These are phyloP conservation scores for Xylaria sp. DNA, from an alignment of 2,329 filamentous ascomycete species.

Conservation along the genomic window DNA sequence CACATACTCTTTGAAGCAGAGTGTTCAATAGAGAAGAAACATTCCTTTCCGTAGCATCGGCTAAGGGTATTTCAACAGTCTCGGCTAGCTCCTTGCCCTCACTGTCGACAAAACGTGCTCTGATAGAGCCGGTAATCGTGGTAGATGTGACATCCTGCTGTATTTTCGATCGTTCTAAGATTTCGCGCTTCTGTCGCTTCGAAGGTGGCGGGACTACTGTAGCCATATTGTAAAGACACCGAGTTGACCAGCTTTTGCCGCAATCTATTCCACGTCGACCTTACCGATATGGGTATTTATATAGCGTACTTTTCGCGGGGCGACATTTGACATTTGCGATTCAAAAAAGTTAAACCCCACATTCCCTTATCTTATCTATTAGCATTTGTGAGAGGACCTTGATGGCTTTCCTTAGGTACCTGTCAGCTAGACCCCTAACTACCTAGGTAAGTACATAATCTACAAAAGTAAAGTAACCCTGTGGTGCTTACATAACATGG, in stretches of 20 bases:
- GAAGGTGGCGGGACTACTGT: slow-evolving; percentile 85
- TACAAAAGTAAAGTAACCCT: no score
- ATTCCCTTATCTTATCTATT: slow-evolving; percentile 44
- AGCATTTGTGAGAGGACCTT: slow-evolving; percentile 23
- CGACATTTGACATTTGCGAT: slow-evolving; percentile 17
- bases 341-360: slow-evolving; percentile 40
- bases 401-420: slow-evolving; percentile 15
- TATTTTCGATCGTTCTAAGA: slow-evolving; percentile 73
- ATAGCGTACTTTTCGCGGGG: slow-evolving; percentile 36
- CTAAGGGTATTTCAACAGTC: slow-evolving; percentile 78
- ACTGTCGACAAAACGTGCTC: slow-evolving; percentile 88
- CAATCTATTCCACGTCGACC: slow-evolving; percentile 4
- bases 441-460: no score
- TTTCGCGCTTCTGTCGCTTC: slow-evolving; percentile 85
- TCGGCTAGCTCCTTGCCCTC: slow-evolving; percentile 77
- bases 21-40: slow-evolving; percentile 88
- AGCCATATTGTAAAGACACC: slow-evolving; percentile 68
- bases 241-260: background rate
- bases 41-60: slow-evolving; percentile 88
- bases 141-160: slow-evolving; percentile 80
- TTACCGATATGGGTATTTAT: background rate
- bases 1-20: slow-evolving; percentile 75
- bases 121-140: slow-evolving; percentile 77
- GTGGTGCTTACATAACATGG: no score
- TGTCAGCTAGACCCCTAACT: no score